These are phyloP conservation scores for Diaporthe ilicicola DNA, from an alignment of 2,329 filamentous ascomycete genomes.

Conservation along the genomic window DNA sequence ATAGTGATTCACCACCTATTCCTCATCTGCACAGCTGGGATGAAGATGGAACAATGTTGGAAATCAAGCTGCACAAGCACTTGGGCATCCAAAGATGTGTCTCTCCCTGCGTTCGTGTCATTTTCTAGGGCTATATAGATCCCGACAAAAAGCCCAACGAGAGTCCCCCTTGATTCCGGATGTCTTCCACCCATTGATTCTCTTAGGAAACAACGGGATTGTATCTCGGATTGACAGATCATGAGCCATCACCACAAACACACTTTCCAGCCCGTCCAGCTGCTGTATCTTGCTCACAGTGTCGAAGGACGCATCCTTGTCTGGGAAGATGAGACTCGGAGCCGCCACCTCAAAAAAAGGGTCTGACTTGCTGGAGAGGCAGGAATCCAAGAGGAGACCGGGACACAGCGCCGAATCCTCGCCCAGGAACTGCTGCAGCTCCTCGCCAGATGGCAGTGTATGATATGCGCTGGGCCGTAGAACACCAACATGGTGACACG, in stretches of 20 bases:
- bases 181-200: neutral
- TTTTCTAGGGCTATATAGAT: neutral
- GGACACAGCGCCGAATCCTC: neutral
- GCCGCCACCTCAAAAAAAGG: conserved; percentile 37
- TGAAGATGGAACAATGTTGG: neutral
- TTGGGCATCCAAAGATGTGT: neutral
- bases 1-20: neutral
- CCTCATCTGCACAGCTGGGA: neutral
- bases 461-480: conserved; percentile 45
- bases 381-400: conserved; percentile 3
- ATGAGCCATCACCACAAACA: conserved; percentile 16
- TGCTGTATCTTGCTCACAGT: conserved; percentile 17
- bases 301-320: conserved; percentile 8
- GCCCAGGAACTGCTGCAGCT: neutral
- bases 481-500: conserved; percentile 44
- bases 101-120: neutral
- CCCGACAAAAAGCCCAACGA: conserved; percentile 8
- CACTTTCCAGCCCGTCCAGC: conserved; percentile 1
- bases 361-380: neutral
- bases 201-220: neutral
- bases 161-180: neutral
- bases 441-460: conserved; percentile 42
- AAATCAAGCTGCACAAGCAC: neutral
- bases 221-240: neutral
- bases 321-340: neutral